These are phyloP conservation scores for Phytophthora fragariae DNA, from an alignment of 352 stramenopile species.

Conservation along the genomic window DNA sequence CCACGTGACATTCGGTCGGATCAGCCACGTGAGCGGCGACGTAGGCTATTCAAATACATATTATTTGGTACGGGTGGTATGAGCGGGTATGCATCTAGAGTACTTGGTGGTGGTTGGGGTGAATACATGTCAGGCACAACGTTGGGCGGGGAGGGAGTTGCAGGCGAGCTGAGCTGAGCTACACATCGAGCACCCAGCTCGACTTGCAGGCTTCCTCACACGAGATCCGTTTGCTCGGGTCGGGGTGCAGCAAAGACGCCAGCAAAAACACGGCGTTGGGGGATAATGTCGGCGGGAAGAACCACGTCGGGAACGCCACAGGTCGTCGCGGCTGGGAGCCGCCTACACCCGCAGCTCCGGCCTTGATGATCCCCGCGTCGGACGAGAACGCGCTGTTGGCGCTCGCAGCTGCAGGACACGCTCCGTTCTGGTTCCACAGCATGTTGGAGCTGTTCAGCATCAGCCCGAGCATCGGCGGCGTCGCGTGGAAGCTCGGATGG, in stretches of 20 bases:
- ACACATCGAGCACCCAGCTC: constrained; percentile 64
- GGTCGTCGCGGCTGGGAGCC: constrained; percentile 40
- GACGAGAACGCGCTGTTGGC: constrained; percentile 34
- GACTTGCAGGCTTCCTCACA: constrained; percentile 88
- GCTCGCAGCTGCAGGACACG: constrained; percentile 32
- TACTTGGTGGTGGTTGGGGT: constrained; percentile 37
- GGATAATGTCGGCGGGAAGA: constrained; percentile 84
- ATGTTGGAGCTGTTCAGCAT: constrained; percentile 49
- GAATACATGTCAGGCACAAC: constrained; percentile 35
- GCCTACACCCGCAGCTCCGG: constrained; percentile 28
- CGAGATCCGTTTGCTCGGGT: constrained; percentile 78
- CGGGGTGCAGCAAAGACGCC: constrained; percentile 82
- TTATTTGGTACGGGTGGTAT: constrained; percentile 46
- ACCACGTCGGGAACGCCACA: constrained; percentile 82
- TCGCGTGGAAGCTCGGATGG: constrained; percentile 40
- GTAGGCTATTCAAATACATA: constrained; percentile 48
- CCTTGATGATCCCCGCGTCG: constrained; percentile 32
- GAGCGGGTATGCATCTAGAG: constrained; percentile 47
- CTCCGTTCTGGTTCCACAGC: constrained; percentile 44
- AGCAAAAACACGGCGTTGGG: constrained; percentile 73
- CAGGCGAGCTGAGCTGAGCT: constrained; percentile 11
- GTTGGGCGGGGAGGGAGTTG: background rate
- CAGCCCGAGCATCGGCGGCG: constrained; percentile 44
- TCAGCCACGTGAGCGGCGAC: constrained; percentile 20
- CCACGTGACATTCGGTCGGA: constrained; percentile 5